These are phyloP conservation scores for Pythium rhizo-oryzae DNA, from an alignment of 352 stramenopile genomes.

Conservation along the genomic window DNA sequence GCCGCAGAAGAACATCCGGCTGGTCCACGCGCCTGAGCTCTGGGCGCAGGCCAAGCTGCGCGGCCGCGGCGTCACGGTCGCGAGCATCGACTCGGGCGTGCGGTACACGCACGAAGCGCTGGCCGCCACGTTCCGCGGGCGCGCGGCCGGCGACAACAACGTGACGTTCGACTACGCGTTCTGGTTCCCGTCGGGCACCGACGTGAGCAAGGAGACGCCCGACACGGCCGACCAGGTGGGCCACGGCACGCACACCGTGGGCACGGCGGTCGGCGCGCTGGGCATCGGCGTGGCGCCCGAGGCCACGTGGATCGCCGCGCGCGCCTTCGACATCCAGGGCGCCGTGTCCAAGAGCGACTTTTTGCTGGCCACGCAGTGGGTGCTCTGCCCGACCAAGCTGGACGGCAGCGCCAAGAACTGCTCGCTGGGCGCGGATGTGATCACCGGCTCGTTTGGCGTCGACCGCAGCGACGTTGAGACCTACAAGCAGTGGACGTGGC, in stretches of 20 bases:
- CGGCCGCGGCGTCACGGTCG: constrained; percentile 53
- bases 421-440: constrained; percentile 57
- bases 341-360: constrained; percentile 74
- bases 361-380: constrained; percentile 64
- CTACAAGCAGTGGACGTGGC: constrained; percentile 58
- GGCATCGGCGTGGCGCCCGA: constrained; percentile 63
- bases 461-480: constrained; percentile 42
- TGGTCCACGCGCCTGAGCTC: constrained; percentile 53
- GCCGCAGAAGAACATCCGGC: constrained; percentile 47
- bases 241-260: constrained; percentile 73
- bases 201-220: constrained; percentile 55
- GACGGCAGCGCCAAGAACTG: constrained; percentile 53
- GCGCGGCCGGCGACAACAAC: constrained; percentile 11
- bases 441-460: constrained; percentile 72
- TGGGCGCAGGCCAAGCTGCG: constrained; percentile 39
- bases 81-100: constrained; percentile 74
- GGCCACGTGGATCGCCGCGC: constrained; percentile 70
- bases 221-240: constrained; percentile 72
- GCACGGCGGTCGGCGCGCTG: constrained; percentile 49
- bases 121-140: constrained; percentile 39
- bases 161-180: constrained; percentile 73
- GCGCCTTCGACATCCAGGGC: constrained; percentile 62
- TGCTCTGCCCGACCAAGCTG: constrained; percentile 61
- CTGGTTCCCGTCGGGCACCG: constrained; percentile 57
- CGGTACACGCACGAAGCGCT: constrained; percentile 69